These are phyloP conservation scores for Cyberlindnera xylosilytica DNA, from an alignment of 805 yeast species.

Conservation along the genomic window DNA sequence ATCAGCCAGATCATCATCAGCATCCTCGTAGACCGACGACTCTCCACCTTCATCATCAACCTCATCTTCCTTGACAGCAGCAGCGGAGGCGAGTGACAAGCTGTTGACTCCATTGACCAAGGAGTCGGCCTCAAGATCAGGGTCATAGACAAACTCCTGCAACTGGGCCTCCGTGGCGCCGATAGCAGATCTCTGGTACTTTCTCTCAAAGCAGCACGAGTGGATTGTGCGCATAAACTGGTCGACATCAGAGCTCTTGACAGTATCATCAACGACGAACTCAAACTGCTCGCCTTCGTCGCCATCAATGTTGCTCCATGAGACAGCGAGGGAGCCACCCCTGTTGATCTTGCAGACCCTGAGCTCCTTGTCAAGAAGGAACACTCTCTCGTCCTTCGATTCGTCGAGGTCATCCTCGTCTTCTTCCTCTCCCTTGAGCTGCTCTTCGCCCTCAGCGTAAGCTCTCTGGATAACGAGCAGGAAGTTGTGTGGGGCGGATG, in stretches of 20 bases:
- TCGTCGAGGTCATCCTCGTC: constrained; percentile 36
- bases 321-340: constrained; percentile 55
- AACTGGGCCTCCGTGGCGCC: constrained; percentile 46
- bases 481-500: constrained; percentile 62
- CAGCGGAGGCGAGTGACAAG: constrained; percentile 3
- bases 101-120: constrained; percentile 10
- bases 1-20: constrained; percentile 23
- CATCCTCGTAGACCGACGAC: constrained; percentile 31
- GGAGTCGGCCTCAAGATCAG: constrained; percentile 17
- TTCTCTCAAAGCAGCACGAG: constrained; percentile 73
- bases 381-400: constrained; percentile 64
- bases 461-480: constrained; percentile 71
- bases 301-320: constrained; percentile 85
- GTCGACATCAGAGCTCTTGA: constrained; percentile 49
- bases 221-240: constrained; percentile 60
- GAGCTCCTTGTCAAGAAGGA: constrained; percentile 60
- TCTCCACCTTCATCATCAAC: constrained; percentile 24
- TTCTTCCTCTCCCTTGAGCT: constrained; percentile 47
- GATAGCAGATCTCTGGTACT: constrained; percentile 53
- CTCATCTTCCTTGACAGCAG: constrained; percentile 5
- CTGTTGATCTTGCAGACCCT: constrained; percentile 50
- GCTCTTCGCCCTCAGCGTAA: constrained; percentile 63
- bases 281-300: constrained; percentile 83
- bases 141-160: constrained; percentile 51
- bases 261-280: constrained; percentile 64